phyloP scores from a whole-genome alignment of 2,329 filamentous ascomycete genomes.

The Coniochaeta prunicola region DNA sequence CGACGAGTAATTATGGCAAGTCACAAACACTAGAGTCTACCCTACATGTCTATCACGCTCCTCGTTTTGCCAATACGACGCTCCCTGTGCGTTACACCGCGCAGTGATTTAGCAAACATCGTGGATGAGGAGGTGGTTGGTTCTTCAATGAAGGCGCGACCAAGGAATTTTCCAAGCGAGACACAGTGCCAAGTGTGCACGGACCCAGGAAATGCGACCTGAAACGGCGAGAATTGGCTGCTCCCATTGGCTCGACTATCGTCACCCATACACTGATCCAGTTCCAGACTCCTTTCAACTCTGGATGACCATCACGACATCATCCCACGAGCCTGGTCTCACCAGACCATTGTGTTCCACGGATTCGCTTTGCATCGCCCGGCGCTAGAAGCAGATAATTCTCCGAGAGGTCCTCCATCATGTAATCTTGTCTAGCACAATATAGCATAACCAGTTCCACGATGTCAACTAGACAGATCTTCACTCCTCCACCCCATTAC shows the following conservation, averaged over 20 bases:
- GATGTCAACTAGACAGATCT: not conserved
- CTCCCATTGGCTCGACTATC: not conserved
- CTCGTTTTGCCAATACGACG: not conserved
- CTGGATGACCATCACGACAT: not conserved
- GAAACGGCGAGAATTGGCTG: not conserved
- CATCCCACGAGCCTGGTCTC: not conserved
- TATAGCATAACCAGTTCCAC: not conserved
- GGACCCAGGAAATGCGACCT: not conserved
- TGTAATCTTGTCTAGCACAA: too few relatives aligned
- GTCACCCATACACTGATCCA: not conserved
- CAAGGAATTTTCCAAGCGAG: not conserved
- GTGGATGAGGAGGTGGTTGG: not conserved
- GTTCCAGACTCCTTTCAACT: not conserved
- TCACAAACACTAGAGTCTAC: too few relatives aligned
- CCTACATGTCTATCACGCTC: not conserved
- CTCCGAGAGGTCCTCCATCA: not conserved
- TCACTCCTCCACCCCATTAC: not conserved
- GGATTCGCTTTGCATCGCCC: not conserved
- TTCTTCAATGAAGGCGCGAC: not conserved
- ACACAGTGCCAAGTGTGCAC: not conserved
- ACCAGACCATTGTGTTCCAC: not conserved
- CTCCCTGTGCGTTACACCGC: constrained; percentile 1
- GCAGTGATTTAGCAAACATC: not conserved
- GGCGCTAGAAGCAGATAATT: not conserved
- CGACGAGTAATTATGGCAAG: not conserved